Conservation (phyloP, 257 asterid species). For the Nicotiana benthamiana region DNA sequence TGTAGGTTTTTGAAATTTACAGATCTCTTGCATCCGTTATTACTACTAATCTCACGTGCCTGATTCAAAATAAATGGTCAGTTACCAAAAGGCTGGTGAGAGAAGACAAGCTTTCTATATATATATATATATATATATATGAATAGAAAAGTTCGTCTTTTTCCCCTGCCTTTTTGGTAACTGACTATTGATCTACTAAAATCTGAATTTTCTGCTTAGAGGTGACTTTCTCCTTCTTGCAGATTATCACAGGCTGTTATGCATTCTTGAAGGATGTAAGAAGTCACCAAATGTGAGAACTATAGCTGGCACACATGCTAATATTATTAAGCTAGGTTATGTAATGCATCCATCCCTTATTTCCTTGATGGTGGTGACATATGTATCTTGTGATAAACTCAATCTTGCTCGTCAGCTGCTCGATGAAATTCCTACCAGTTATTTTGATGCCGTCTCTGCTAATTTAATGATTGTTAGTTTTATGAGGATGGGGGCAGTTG, state of each 20-base stretch:
- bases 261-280: conserved; percentile 52
- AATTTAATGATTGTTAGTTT: conserved; percentile 49
- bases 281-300: conserved; percentile 22
- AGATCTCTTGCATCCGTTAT: not conserved
- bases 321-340: conserved; percentile 48
- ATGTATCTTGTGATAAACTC: conserved; percentile 33
- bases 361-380: conserved; percentile 36
- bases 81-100: no score
- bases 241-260: conserved; percentile 38
- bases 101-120: no score
- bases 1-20: not conserved
- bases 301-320: conserved; percentile 36
- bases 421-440: conserved; percentile 19
- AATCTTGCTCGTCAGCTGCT: conserved; percentile 40
- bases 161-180: not conserved
- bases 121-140: no score
- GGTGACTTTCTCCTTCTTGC: not conserved
- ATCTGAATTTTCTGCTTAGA: not conserved
- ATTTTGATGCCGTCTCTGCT: conserved; percentile 30
- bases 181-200: not conserved
- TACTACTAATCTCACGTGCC: not conserved
- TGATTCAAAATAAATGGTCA: not conserved
- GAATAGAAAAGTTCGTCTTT: not conserved
- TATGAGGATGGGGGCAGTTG: conserved; percentile 46
- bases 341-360: conserved; percentile 29